phyloP scores from a whole-genome alignment of 2,329 filamentous ascomycete species.

The Canariomyces notabilis region DNA sequence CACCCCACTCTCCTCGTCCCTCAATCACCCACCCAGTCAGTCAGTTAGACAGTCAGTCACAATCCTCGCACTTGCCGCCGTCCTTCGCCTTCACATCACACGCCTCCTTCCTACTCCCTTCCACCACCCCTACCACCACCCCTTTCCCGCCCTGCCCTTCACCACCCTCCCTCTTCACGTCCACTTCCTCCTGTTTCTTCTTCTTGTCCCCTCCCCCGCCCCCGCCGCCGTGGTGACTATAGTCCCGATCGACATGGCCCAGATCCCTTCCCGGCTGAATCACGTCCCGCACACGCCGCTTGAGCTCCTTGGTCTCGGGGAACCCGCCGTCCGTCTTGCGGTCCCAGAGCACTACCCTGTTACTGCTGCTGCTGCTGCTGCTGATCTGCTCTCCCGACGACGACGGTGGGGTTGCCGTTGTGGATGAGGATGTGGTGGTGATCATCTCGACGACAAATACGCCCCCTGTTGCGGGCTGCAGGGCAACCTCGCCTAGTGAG shows the following conservation, averaged over 20 bases:
- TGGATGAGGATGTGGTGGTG: conserved; percentile 31
- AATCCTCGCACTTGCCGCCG: conserved; percentile 32
- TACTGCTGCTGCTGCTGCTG: not conserved
- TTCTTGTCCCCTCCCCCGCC: conserved; percentile 5
- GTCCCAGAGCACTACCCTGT: conserved; percentile 66
- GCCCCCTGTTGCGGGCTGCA: conserved; percentile 81
- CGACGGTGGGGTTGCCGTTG: not conserved
- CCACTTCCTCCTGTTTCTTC: not conserved
- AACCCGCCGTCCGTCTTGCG: conserved; percentile 83
- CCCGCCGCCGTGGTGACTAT: no score
- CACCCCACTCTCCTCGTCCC: no score
- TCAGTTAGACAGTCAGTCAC: conserved; percentile 31
- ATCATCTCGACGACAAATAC: conserved; percentile 71
- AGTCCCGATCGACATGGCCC: conserved; percentile 69
- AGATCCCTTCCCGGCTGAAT: conserved; percentile 73
- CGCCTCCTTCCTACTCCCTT: conserved; percentile 1
- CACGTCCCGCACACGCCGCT: conserved; percentile 75
- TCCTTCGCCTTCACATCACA: not conserved
- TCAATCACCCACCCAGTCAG: not conserved
- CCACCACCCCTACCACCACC: no score
- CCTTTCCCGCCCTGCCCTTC: conserved; percentile 2
- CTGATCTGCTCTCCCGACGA: not conserved
- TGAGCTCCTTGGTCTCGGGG: conserved; percentile 88
- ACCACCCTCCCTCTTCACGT: not conserved
- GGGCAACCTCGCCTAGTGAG: conserved; percentile 76